Evolutionary conservation across 2,329 filamentous ascomycete genomes (phyloP), one percentile per base, ranked within the genome.

Genomic region (Colletotrichum graminicola): DNA sequence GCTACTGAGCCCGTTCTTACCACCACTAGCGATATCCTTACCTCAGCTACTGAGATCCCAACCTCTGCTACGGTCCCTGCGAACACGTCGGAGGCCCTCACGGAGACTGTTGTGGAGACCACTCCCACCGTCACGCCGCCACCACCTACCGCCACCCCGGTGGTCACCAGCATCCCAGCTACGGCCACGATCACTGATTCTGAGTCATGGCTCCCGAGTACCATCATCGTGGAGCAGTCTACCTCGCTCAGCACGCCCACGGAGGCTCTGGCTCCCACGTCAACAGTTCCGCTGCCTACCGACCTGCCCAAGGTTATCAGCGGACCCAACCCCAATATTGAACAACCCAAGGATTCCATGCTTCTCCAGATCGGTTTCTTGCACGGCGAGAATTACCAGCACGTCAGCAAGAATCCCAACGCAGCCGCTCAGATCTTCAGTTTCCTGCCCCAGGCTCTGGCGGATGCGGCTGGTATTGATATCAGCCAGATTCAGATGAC

Each of bases 311-410:
- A 89, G 76, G 88, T 93, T 54, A 95, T 98, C 74, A 89, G 91
- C 36, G 94, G 94, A 11, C 88, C 90, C 51, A 86, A 88, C 67
- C 88, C 88, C 39, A 85, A 88, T 60, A 75, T 79, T 12, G 71
- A 82, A 5, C 80, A 85, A 23, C 92, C 93, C 0, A 82, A 85
- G 4, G 92, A 93, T 75, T 90, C 89, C 0, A 90, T 89, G 5
- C 82, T 93, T 75, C 91, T 97, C 75, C 94, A 97, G 79, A 87
- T 98, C 73, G 96, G 93, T 43, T 98, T 98, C 87, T 84, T 89
- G 63, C 92, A 90, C 77, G 88, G 89, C 1, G 87, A 97, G 75
- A 95, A 97, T 83, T 99, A 96, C 80, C 84, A 88, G 11, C 97
- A 97, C 78, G 93, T 98, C 36, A 91, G 92, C 14, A 85, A 84